A percentile compares a stretch with the other conserved stretches of the same genome.
Conservation (phyloP, 2,329 filamentous ascomycete species). For the Macroventuria anomochaeta region DNA sequence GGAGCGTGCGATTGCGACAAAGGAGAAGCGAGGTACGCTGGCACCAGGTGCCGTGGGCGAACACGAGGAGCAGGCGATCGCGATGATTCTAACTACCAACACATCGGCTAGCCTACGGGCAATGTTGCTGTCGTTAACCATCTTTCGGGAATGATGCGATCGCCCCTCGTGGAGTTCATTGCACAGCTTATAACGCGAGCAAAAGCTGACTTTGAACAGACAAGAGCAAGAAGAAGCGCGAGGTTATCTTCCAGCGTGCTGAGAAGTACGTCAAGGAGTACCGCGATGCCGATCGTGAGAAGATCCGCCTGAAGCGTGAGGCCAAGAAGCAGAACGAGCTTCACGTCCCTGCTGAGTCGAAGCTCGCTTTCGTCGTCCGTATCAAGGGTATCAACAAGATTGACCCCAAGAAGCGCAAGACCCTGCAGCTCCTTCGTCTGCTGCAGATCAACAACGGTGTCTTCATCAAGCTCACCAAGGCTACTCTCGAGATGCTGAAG, state of each 20-base stretch:
- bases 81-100: conserved; percentile 88
- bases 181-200: conserved; percentile 14
- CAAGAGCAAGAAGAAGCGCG: conserved; percentile 99
- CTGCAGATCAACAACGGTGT: conserved; percentile 99
- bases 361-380: conserved; percentile 96
- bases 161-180: conserved; percentile 33
- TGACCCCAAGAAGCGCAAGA: conserved; percentile 99
- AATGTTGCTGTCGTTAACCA: conserved; percentile 98
- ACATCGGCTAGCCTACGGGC: conserved; percentile 92
- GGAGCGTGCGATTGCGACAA: conserved; percentile 77
- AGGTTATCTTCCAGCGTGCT: conserved; percentile 99
- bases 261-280: conserved; percentile 99
- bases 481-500: conserved; percentile 95
- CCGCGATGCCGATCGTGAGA: conserved; percentile 97
- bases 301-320: conserved; percentile 87
- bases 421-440: conserved; percentile 97
- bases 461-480: conserved; percentile 97
- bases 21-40: conserved; percentile 89
- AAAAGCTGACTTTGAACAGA: conserved; percentile 56
- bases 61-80: conserved; percentile 35
- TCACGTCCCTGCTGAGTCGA: conserved; percentile 93
- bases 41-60: conserved; percentile 20
- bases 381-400: conserved; percentile 99
- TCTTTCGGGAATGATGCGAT: conserved; percentile 95
- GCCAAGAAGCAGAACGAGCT: conserved; percentile 92